Base-by-base conservation (phyloP, 2,329 filamentous ascomycete genomes). In the Paecilomyces fulvus region DNA sequence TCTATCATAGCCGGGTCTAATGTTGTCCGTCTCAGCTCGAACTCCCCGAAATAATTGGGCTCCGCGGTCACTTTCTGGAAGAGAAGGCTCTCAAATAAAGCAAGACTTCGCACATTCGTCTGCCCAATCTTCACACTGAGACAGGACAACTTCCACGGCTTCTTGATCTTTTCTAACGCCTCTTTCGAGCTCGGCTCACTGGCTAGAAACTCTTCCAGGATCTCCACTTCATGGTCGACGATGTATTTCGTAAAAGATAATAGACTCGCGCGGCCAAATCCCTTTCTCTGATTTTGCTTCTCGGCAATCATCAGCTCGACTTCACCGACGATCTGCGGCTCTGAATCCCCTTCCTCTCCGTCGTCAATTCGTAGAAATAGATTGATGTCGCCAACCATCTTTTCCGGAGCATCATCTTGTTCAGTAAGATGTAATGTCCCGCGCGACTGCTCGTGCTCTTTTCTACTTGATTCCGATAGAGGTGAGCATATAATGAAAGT, bases 261-360 rank as follows among this genome's bases (percentile, higher is more conserved):
- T 1, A 96, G 77, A 0, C 88, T 83, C 0, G 82, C 81, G 4
- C 79, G 76, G 0, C 90, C 91, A 6, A 84, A 75, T 0, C 90
- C 90, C 7, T 77, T 75, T 0, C 86, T 77, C 23, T 86, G 83
- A 30, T 83, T 74, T 0, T 70, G 66, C 3, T 73, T 73, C 1
- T 77, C 74, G 0, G 90, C 90, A 59, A 96, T 85, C 91, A 96
- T 95, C 60, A 96, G 82, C 71, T 95, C 90, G 6, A 96, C 73
- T 67, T 95, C 91, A 23, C 88, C 91, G 3, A 87, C 71, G 9
- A 79, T 62, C 25, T 66, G 62, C 0, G 69, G 66, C 0, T 63
- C 63, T 0, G 67, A 67, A 0, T 67, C 66, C 0, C 70, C 76
- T 0, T 77, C 77, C 0, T 81, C 79, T 0, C 78, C 79, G 10